Evolutionary conservation across 2,329 filamentous ascomycete species (phyloP), one percentile per base, ranked within the genome.

Genomic region (Magnaporthiopsis incrustans): DNA sequence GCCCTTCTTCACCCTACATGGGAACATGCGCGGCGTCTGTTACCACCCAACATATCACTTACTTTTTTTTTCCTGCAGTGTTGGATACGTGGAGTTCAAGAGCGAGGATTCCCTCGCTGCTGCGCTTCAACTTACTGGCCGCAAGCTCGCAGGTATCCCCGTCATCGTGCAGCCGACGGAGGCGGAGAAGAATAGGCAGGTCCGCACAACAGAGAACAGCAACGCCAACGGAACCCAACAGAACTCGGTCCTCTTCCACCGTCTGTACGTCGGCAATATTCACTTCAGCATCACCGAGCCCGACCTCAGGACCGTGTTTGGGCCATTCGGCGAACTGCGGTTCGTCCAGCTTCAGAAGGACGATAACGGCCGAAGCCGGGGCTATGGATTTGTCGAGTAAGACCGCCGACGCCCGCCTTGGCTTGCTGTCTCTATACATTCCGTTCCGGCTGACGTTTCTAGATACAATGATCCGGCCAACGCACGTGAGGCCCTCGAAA

Each of bases 51-150:
- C 15, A 38, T 12, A 38, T 58, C 33, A 44, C 62, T 61, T 61
- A 61, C 69, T 65, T 26, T 15, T 35, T 10, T 15, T 57, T 18
- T 18, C 25, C 60, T 60, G 11, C 71, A 98, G 95, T 78, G 95
- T 99, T 77, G 95, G 96, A 76, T 99, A 99, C 74, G 96, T 99
- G 81, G 95, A 99, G 82, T 99, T 99, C 79, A 96, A 93, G 76
- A 87, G 91, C 73, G 94, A 98, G 85, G 92, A 96, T 72, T 96
- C 93, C 70, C 94, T 99, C 71, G 84, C 89, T 73, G 88, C 90
- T 80, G 95, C 96, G 74, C 90, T 99, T 76, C 91, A 97, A 81
- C 92, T 99, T 82, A 99, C 95, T 77, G 95, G 95, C 79, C 94
- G 98, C 82, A 97, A 95, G 80, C 89, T 99, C 78, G 83, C 97